Evolutionary conservation across 805 yeast genomes (phyloP).

Genomic region (Cyberlindnera mycetangii): DNA sequence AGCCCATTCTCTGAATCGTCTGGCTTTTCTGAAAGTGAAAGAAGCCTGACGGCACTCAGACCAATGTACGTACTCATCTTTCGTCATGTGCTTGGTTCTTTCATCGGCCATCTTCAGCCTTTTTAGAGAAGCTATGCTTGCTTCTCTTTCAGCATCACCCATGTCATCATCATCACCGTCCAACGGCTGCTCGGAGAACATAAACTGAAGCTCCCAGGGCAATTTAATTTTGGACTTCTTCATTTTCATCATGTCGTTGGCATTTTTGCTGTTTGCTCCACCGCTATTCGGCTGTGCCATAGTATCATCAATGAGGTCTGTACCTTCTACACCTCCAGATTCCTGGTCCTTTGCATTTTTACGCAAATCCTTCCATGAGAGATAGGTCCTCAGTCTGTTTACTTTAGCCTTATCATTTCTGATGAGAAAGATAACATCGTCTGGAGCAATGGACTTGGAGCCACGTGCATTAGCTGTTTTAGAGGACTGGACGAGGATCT

Average conservation of each 20-base stretch:
- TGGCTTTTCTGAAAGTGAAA: slow-evolving; percentile 92
- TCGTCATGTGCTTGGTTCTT: slow-evolving; percentile 89
- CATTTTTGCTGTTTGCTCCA: slow-evolving; percentile 33
- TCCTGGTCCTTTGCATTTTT: slow-evolving; percentile 72
- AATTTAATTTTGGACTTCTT: slow-evolving; percentile 77
- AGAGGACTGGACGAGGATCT: slow-evolving; percentile 72
- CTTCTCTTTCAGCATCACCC: slow-evolving; percentile 90
- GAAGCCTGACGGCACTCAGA: slow-evolving; percentile 97
- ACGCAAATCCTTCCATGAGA: slow-evolving; percentile 96
- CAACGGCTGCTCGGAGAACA: slow-evolving; percentile 88
- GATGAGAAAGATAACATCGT: slow-evolving; percentile 88
- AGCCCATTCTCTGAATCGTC: slow-evolving; percentile 95
- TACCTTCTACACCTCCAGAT: slow-evolving; percentile 55
- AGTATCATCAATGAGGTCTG: slow-evolving; percentile 46
- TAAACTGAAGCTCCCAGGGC: slow-evolving; percentile 94
- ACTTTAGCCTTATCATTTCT: slow-evolving; percentile 95
- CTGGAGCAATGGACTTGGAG: slow-evolving; percentile 80
- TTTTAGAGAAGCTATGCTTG: slow-evolving; percentile 82
- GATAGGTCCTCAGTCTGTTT: slow-evolving; percentile 81
- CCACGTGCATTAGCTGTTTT: slow-evolving; percentile 78
- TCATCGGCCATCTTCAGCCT: slow-evolving; percentile 91
- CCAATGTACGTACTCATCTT: slow-evolving; percentile 98
- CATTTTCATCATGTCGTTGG: slow-evolving; percentile 44
- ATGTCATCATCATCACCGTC: slow-evolving; percentile 64
- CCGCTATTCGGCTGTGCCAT: slow-evolving; percentile 17